phyloP scores from a whole-genome alignment of 2,329 filamentous ascomycete species.

The Pseudopithomyces chartarum region DNA sequence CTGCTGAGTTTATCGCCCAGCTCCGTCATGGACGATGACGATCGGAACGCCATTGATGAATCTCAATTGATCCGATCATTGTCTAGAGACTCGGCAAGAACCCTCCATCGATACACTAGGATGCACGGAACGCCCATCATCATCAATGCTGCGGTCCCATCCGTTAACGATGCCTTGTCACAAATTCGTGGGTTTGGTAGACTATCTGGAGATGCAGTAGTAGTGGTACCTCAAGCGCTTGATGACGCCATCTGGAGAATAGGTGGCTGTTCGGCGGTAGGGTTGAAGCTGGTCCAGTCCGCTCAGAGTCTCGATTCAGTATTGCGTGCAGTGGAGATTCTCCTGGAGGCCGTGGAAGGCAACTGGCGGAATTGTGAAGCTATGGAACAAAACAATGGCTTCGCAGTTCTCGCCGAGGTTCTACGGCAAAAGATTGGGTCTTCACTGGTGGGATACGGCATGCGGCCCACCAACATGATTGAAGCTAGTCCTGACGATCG shows the following conservation, averaged over 20 bases:
- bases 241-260: constrained; percentile 93
- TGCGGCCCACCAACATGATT: constrained; percentile 51
- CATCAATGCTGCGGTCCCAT: constrained; percentile 86
- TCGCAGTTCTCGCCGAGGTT: constrained; percentile 82
- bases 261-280: constrained; percentile 86
- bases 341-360: constrained; percentile 83
- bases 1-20: constrained; percentile 82
- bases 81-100: constrained; percentile 72
- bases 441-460: constrained; percentile 51
- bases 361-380: constrained; percentile 98
- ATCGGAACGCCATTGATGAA: constrained; percentile 72
- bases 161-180: constrained; percentile 85
- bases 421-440: constrained; percentile 79
- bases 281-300: constrained; percentile 81
- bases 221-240: constrained; percentile 79
- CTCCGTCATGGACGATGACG: constrained; percentile 80
- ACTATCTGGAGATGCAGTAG: constrained; percentile 80
- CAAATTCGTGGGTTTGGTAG: constrained; percentile 80
- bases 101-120: constrained; percentile 70
- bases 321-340: constrained; percentile 76
- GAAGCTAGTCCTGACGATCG: constrained; percentile 48
- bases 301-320: constrained; percentile 73
- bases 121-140: constrained; percentile 78
- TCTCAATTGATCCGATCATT: constrained; percentile 76
- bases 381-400: constrained; percentile 95